Percentiles rank a stretch among this genome's conserved stretches.
Conservation (phyloP, 2,329 filamentous ascomycete genomes). For the Penicillium vulpinum region DNA sequence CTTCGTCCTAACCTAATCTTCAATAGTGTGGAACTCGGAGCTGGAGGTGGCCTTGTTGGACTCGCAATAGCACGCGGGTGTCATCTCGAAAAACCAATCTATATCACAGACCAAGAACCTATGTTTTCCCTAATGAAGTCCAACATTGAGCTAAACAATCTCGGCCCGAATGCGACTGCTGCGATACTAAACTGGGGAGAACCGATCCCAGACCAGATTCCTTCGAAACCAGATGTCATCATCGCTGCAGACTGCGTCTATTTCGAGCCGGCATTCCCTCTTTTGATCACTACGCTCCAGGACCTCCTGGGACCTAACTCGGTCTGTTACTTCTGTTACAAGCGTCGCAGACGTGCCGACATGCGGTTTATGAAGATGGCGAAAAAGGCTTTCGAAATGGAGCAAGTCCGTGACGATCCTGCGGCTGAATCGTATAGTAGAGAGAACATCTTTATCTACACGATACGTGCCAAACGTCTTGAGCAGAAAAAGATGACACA, state of each 20-base stretch:
- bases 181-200: constrained; percentile 76
- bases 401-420: constrained; percentile 61
- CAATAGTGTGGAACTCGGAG: constrained; percentile 80
- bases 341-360: constrained; percentile 81
- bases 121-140: constrained; percentile 84
- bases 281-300: constrained; percentile 75
- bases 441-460: constrained; percentile 43
- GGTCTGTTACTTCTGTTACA: constrained; percentile 89
- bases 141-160: constrained; percentile 79
- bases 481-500: not conserved
- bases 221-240: constrained; percentile 69
- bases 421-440: constrained; percentile 35
- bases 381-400: constrained; percentile 64
- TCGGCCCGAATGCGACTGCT: constrained; percentile 64
- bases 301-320: constrained; percentile 67
- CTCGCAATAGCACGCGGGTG: constrained; percentile 61
- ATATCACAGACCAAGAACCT: constrained; percentile 81
- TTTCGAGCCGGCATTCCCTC: constrained; percentile 91
- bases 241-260: constrained; percentile 97
- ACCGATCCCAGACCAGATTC: constrained; percentile 41
- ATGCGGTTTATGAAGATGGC: constrained; percentile 72
- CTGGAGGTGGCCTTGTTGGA: constrained; percentile 83
- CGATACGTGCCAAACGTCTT: constrained; percentile 30
- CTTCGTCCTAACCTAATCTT: constrained; percentile 1
- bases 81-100: constrained; percentile 56